These are phyloP conservation scores for Solanum appendiculatum DNA, from an alignment of 257 asterid genomes.

Conservation along the genomic window DNA sequence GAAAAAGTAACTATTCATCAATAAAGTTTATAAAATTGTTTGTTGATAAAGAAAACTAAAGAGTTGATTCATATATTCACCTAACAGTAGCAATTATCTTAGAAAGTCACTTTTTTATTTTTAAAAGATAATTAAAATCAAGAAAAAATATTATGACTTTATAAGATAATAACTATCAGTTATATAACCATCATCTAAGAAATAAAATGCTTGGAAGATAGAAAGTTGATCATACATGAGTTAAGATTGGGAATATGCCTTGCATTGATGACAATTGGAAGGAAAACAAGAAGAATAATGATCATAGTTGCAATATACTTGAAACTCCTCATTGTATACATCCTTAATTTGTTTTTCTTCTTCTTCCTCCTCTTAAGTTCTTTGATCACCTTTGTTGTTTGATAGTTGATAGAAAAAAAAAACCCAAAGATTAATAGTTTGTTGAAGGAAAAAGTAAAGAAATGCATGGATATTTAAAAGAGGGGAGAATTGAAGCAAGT, in stretches of 20 bases:
- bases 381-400: not conserved
- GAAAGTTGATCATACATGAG: constrained; percentile 20
- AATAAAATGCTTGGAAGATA: not conserved
- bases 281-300: constrained; percentile 19
- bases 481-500: constrained; percentile 46
- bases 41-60: not conserved
- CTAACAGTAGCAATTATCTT: too few species aligned
- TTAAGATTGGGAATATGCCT: constrained; percentile 34
- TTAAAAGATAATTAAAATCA: too few species aligned
- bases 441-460: not conserved
- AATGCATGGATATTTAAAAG: constrained; percentile 16
- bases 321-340: constrained; percentile 23
- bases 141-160: not conserved
- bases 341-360: not conserved
- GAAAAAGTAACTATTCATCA: not conserved
- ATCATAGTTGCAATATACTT: constrained; percentile 11
- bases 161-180: too few species aligned
- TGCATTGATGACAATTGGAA: constrained; percentile 29
- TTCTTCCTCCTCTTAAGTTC: not conserved
- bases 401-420: not conserved
- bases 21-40: too few species aligned
- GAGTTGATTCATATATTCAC: not conserved
- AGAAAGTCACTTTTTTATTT: too few species aligned
- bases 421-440: not conserved
- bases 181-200: rapidly evolving